phyloP scores from a whole-genome alignment of 1,284 basidiomycete genomes.

The Cryptococcus amylolentus region DNA sequence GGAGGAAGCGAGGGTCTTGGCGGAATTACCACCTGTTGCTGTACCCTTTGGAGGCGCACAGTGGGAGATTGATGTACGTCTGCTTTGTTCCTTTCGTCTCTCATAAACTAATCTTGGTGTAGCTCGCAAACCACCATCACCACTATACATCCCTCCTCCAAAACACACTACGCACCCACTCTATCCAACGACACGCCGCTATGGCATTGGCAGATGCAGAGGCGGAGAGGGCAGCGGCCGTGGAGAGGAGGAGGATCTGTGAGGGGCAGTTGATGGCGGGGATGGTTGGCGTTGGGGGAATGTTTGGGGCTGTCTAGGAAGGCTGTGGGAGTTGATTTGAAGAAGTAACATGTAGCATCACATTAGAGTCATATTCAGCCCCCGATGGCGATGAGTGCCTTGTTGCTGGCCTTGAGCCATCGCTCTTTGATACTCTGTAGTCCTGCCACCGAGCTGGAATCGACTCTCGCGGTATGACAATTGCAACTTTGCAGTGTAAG shows the following conservation, averaged over 20 bases:
- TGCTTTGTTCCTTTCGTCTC: neutral
- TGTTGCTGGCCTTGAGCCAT: too few species aligned
- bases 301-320: conserved; percentile 6
- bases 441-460: too few species aligned
- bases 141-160: conserved; percentile 16
- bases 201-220: conserved; percentile 41
- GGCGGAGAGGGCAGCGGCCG: conserved; percentile 34
- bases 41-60: conserved; percentile 23
- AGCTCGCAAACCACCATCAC: conserved; percentile 28
- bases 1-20: conserved; percentile 28
- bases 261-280: conserved; percentile 27
- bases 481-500: too few species aligned
- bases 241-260: conserved; percentile 30
- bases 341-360: too few species aligned
- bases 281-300: conserved; percentile 19
- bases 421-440: too few species aligned
- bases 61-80: conserved; percentile 35
- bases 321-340: too few species aligned
- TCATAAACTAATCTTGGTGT: neutral
- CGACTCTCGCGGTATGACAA: too few species aligned
- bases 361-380: too few species aligned
- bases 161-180: conserved; percentile 22
- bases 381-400: too few species aligned
- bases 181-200: conserved; percentile 26
- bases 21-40: conserved; percentile 31